Evolutionary conservation across 192 early-diverging fungal genomes (phyloP), one percentile per base, ranked within the genome.

Genomic region (Backusella australiensis): DNA sequence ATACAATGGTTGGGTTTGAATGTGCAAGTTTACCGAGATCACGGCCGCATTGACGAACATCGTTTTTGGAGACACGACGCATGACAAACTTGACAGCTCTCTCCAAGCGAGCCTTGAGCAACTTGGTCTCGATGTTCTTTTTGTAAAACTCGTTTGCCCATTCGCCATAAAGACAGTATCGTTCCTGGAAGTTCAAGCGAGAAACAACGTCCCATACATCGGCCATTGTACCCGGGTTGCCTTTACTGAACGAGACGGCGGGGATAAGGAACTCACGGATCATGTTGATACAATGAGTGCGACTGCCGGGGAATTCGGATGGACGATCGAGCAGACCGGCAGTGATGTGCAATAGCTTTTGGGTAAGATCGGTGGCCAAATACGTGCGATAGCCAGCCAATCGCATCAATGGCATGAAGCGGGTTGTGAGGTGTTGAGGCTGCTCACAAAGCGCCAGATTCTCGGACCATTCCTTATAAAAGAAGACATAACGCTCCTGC

Each of bases 131-230:
- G 0, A 88, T 87, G 14, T 83, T 86, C 21, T 79, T 72, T 17
- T 87, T 82, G 44, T 90, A 88, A 26, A 89, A 81, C 4, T 84
- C 80, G 53, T 85, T 90, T 19, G 88, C 86, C 95, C 95, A 96
- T 76, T 95, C 93, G 3, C 90, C 92, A 78, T 96, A 96, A 1
- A 95, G 80, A 0, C 84, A 49, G 67, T 87, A 94, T 8, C 95
- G 85, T 46, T 83, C 86, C 75, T 87, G 78, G 49, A 88, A 93
- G 14, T 87, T 82, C 32, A 90, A 83, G 8, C 75, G 74, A n/a
- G 86, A 85, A 7, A 96, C 72, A 0, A 96, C 70, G 26, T 81
- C 76, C 93, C 93, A 95, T 1, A 94, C 71, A 39, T 91, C 89
- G 6, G 83, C 81, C 8, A 85, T 81, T 21, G 86, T 84, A 44